Percentiles rank a stretch among this genome's conserved stretches.
Evolutionary conservation across 176 grass and related monocot species (phyloP).

Genomic region (Tillandsia leiboldiana): DNA sequence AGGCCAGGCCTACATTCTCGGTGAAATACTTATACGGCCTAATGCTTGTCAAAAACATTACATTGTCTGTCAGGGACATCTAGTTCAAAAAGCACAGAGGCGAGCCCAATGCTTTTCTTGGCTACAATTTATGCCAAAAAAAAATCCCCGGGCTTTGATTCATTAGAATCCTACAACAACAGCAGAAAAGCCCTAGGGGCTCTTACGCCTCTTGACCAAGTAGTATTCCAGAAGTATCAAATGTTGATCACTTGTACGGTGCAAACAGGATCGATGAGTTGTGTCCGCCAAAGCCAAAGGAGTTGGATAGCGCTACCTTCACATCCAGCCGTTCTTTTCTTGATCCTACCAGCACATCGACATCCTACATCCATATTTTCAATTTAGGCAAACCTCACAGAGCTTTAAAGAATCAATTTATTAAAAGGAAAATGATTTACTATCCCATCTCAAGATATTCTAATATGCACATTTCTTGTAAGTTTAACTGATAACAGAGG

Average conservation of each 20-base stretch:
- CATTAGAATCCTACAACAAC: background rate
- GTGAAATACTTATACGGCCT: background rate
- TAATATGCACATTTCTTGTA: too few species aligned
- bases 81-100: constrained; percentile 6
- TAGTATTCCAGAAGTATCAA: background rate
- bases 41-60: background rate
- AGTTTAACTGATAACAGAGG: too few species aligned
- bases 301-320: constrained; percentile 87
- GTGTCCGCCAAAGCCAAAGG: constrained; percentile 95
- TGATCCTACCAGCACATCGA: constrained; percentile 50
- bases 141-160: constrained; percentile 29
- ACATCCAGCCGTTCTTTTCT: constrained; percentile 83
- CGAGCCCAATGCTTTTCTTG: constrained; percentile 21
- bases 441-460: background rate
- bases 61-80: constrained; percentile 15
- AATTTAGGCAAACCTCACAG: background rate
- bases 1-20: background rate
- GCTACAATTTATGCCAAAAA: constrained; percentile 21
- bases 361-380: constrained; percentile 40
- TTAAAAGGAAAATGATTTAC: background rate
- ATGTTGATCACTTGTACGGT: constrained; percentile 39
- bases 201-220: background rate
- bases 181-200: background rate
- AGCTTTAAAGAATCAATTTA: background rate
- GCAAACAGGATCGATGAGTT: constrained; percentile 96